Evolutionary conservation across 176 grass and related monocot genomes (phyloP).

Genomic region (Saccharum spontaneum): DNA sequence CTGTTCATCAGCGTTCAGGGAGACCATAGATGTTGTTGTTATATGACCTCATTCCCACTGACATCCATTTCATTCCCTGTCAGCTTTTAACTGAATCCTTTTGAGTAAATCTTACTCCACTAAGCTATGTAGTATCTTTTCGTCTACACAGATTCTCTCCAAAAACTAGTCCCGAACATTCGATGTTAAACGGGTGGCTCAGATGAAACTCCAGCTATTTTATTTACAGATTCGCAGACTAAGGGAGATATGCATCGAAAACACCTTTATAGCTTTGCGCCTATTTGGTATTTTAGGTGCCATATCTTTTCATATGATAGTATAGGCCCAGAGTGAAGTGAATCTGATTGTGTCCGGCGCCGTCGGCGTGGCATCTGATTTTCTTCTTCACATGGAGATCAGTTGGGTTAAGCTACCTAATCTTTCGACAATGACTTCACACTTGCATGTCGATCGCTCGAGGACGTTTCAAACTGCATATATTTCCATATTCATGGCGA

Average conservation of each 20-base stretch:
- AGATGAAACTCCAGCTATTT: conserved; percentile 26
- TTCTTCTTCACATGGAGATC: conserved; percentile 46
- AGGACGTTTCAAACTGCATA: neutral
- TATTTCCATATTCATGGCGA: neutral
- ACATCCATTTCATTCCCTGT: neutral
- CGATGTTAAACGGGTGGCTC: conserved; percentile 28
- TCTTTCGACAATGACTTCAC: conserved; percentile 31
- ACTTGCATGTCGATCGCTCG: neutral
- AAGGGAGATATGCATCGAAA: neutral
- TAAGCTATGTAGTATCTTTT: neutral
- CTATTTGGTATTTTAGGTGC: conserved; percentile 40
- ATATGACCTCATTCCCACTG: neutral
- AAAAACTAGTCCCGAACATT: neutral
- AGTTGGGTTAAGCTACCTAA: conserved; percentile 30
- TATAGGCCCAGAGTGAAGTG: conserved; percentile 31
- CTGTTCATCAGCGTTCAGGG: neutral
- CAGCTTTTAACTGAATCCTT: neutral
- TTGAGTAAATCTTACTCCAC: conserved; percentile 12
- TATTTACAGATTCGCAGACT: neutral
- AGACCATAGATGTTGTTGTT: neutral
- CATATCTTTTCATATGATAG: conserved; percentile 46
- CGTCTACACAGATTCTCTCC: neutral
- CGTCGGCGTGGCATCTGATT: conserved; percentile 37
- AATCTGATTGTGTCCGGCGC: conserved; percentile 21
- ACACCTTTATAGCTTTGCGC: conserved; percentile 32